Evolutionary conservation across 352 stramenopile species (phyloP).

Genomic region (Pythium rhizo-oryzae): DNA sequence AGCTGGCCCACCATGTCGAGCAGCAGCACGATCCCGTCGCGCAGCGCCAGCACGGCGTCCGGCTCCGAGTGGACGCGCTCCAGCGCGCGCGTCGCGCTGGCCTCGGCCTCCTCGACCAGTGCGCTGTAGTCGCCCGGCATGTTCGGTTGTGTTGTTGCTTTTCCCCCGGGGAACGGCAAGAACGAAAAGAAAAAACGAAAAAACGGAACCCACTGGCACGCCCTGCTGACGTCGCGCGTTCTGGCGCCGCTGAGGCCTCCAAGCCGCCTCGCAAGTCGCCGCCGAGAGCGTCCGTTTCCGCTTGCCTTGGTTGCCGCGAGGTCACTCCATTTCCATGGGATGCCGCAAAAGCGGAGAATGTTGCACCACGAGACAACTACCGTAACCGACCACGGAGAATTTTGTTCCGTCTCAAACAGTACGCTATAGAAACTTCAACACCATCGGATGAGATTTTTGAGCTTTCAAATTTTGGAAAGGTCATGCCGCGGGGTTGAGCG

Average conservation of each 20-base stretch:
- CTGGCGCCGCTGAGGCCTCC: too few relatives aligned
- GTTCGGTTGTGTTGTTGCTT: too few relatives aligned
- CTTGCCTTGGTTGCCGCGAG: background rate
- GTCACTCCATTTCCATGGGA: slow-evolving; percentile 19
- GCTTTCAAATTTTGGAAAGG: too few relatives aligned
- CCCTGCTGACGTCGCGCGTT: background rate
- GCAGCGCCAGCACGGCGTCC: slow-evolving; percentile 27
- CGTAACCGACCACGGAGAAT: background rate
- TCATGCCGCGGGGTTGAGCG: slow-evolving; percentile 27
- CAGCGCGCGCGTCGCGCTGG: slow-evolving; percentile 6
- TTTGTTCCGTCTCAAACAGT: slow-evolving; percentile 24
- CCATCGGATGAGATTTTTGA: background rate
- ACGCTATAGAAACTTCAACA: slow-evolving; percentile 21
- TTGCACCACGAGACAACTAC: slow-evolving; percentile 8
- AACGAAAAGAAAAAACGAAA: background rate
- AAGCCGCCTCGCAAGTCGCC: too few relatives aligned
- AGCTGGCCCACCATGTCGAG: slow-evolving; percentile 21
- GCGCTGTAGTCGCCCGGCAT: slow-evolving; percentile 4
- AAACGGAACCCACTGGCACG: background rate
- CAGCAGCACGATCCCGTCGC: slow-evolving; percentile 22
- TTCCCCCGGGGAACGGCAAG: too few relatives aligned
- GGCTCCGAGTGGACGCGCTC: slow-evolving; percentile 19
- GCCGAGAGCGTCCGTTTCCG: slow-evolving; percentile 12
- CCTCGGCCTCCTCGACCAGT: slow-evolving; percentile 26
- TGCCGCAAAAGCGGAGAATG: slow-evolving; percentile 3